Base-by-base conservation (phyloP, 176 grass and related monocot genomes). In the Phoenix dactylifera region DNA sequence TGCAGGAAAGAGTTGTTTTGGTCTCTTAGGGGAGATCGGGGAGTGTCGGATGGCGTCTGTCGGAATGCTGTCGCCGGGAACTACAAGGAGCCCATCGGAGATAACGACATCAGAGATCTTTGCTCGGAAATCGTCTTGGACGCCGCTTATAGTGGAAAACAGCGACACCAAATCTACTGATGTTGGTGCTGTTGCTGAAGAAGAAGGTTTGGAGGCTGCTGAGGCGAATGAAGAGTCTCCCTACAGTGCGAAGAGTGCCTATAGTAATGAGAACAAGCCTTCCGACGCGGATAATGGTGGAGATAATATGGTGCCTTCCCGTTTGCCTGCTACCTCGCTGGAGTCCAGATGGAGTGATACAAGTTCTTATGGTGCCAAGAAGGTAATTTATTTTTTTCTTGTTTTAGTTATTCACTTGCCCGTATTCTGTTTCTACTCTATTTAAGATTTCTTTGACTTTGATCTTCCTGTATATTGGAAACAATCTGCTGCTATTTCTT, bases 321-420 rank as follows among this genome's bases (percentile, higher is more conserved):
- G 71, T 23, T 1, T 44, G 29, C 70, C 72, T 4, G 60, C 84
- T 24, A 60, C 51, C 49, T 71, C 69, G 20, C 74, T 78, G 32
- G 84, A 89, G 16, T 65, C 63, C 12, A 73, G 69, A 24, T 98
- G 93, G 93, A 57, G 79, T 16, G 93, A 98, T 54, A 87, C 82
- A 24, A 88, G 84, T 70, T 86, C 93, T 6, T 98, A 89, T 74
- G 73, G 88, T 35, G 73, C 88, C 56, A 98, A 81, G 72, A 88
- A 98, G 93, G 93, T 92, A 57, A 16, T 15, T n/a, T 6, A 56
- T 72, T 44, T 22, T n/a, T 61, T 53, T n/a, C 67, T 74, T n/a
- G 48, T 28, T 18, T 19, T 17, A 19, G 52, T 24, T 32, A 39
- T 14, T 48, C 29, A 5, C 1, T 51, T 44, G 35, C 35, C 10